Percentiles rank a stretch among this genome's conserved stretches.
These are phyloP conservation scores for Aspergillus pseudoglaucus DNA, from an alignment of 2,329 filamentous ascomycete genomes.

Conservation along the genomic window DNA sequence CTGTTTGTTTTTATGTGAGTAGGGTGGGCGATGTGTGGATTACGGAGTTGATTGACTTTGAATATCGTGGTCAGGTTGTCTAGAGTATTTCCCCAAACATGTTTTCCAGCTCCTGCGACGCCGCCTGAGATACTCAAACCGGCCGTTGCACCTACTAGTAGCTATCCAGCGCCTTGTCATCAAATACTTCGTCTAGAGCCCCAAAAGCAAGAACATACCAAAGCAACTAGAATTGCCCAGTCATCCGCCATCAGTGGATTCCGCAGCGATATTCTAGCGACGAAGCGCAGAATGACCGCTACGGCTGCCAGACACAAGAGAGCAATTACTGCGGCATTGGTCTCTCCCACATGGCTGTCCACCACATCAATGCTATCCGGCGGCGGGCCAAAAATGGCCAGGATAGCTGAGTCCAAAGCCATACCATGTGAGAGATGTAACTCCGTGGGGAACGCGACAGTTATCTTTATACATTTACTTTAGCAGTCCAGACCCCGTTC, in stretches of 20 bases:
- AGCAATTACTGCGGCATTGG: slow-evolving; percentile 9
- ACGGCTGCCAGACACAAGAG: slow-evolving; percentile 4
- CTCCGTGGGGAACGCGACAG: too few species aligned
- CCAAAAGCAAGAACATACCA: slow-evolving; percentile 2
- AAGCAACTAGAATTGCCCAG: slow-evolving; percentile 8
- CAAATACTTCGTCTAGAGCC: neutral
- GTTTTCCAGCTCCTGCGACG: neutral
- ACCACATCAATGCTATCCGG: slow-evolving; percentile 6
- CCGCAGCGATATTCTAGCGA: slow-evolving; percentile 4
- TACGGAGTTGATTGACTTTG: neutral
- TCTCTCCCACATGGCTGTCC: neutral
- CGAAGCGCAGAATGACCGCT: slow-evolving; percentile 10
- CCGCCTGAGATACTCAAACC: neutral
- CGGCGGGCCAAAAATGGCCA: slow-evolving; percentile 8
- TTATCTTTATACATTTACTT: too few species aligned
- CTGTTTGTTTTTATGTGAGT: neutral
- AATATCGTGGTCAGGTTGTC: neutral
- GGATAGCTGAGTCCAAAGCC: too few species aligned
- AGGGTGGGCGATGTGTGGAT: neutral
- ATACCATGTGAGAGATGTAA: too few species aligned
- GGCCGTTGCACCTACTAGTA: slow-evolving; percentile 2
- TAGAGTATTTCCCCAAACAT: too few species aligned
- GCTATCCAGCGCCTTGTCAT: neutral
- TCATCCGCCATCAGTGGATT: slow-evolving; percentile 11
- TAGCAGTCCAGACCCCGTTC: too few species aligned